Conservation (phyloP, 164 flowering plant genomes). For the Kalanchoe fedtschenkoi region DNA sequence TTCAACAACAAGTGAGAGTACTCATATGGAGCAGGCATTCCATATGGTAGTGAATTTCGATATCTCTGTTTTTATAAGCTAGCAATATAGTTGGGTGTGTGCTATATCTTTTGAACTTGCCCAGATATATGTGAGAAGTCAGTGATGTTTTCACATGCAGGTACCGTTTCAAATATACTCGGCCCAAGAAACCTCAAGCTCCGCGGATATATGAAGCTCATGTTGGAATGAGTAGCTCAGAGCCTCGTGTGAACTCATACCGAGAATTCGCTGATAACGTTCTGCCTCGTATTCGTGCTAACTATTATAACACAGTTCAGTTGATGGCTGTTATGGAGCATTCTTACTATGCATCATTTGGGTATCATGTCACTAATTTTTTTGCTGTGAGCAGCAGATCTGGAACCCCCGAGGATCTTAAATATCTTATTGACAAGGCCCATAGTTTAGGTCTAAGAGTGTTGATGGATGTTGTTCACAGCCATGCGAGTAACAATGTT, state of each 20-base stretch:
- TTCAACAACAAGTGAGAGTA: not conserved
- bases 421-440: conserved; percentile 90
- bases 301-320: conserved; percentile 86
- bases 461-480: conserved; percentile 91
- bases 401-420: conserved; percentile 96
- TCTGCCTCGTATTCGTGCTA: conserved; percentile 72
- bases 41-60: not conserved
- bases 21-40: not conserved
- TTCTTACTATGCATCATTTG: conserved; percentile 93
- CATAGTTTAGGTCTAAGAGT: conserved; percentile 82
- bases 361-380: conserved; percentile 93
- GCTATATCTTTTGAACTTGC: not conserved
- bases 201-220: conserved; percentile 96
- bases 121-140: not conserved
- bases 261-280: conserved; percentile 85
- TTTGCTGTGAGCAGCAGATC: conserved; percentile 98
- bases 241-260: conserved; percentile 73
- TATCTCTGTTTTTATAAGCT: not conserved
- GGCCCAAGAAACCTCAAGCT: conserved; percentile 72
- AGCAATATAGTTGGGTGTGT: not conserved
- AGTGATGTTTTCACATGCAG: conserved; percentile 32
- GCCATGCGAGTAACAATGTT: conserved; percentile 86
- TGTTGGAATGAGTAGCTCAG: conserved; percentile 95
- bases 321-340: conserved; percentile 99
- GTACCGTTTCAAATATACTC: conserved; percentile 66